These are phyloP conservation scores for Aspergillus fumigatiaffinis DNA, from an alignment of 2,329 filamentous ascomycete genomes.

Conservation along the genomic window DNA sequence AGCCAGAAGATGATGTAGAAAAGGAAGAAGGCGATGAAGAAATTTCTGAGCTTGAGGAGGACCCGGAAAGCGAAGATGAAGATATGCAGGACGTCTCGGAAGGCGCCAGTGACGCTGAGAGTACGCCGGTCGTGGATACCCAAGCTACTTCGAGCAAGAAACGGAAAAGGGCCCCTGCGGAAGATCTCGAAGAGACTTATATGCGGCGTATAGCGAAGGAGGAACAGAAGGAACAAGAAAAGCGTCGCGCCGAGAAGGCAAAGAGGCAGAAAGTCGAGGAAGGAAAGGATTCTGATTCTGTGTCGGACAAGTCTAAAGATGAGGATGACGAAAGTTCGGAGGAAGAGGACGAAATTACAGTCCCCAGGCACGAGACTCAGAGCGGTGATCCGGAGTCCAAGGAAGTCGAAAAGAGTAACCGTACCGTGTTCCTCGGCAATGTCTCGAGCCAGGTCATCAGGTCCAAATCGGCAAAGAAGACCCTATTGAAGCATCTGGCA, in stretches of 20 bases:
- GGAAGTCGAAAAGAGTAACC: constrained; percentile 78
- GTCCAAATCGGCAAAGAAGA: constrained; percentile 75
- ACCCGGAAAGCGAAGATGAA: constrained; percentile 31
- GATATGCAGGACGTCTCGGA: constrained; percentile 43
- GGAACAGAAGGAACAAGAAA: constrained; percentile 34
- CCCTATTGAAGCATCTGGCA: constrained; percentile 70
- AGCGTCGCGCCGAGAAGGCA: constrained; percentile 32
- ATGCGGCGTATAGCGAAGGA: constrained; percentile 44
- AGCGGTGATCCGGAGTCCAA: constrained; percentile 32
- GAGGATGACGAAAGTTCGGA: constrained; percentile 32
- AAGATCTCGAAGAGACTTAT: constrained; percentile 42
- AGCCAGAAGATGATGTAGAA: constrained; percentile 11
- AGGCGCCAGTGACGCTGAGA: constrained; percentile 45
- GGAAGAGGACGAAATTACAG: constrained; percentile 24
- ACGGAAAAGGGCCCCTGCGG: constrained; percentile 52
- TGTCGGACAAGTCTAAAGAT: constrained; percentile 19
- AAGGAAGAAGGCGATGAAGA: constrained; percentile 27
- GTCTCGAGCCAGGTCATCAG: constrained; percentile 79
- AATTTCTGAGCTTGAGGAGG: constrained; percentile 24
- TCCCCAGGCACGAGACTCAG: constrained; percentile 39
- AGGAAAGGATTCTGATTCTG: constrained; percentile 54
- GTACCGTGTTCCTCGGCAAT: constrained; percentile 91
- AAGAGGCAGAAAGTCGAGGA: constrained; percentile 37
- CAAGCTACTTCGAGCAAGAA: constrained; percentile 39
- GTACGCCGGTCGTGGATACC: constrained; percentile 36